These are phyloP conservation scores for Triangularia verruculosa DNA, from an alignment of 2,329 filamentous ascomycete species.

Conservation along the genomic window DNA sequence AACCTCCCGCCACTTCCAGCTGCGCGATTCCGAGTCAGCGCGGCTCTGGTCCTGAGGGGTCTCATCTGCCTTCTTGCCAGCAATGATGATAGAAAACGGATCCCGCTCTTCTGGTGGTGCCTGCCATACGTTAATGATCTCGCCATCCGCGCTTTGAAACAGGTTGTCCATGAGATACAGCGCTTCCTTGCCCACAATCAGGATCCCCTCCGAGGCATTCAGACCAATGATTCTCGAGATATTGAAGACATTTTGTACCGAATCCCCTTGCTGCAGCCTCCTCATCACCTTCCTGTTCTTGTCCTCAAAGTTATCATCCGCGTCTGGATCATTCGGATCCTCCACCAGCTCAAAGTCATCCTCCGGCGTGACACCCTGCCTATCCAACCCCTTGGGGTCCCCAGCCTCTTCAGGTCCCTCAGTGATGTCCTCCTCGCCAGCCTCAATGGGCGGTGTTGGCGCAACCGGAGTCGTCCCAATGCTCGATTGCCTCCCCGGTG, in stretches of 20 bases:
- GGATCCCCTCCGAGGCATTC: slow-evolving; percentile 87
- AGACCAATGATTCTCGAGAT: slow-evolving; percentile 91
- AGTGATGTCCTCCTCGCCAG: slow-evolving; percentile 27
- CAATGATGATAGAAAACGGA: slow-evolving; percentile 88
- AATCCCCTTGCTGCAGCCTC: slow-evolving; percentile 82
- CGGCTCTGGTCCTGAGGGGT: slow-evolving; percentile 51
- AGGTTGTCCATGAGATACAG: slow-evolving; percentile 96
- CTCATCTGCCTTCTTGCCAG: slow-evolving; percentile 23
- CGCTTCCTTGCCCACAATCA: slow-evolving; percentile 88
- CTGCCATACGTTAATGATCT: slow-evolving; percentile 96
- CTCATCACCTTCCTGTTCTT: slow-evolving; percentile 98
- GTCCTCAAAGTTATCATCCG: slow-evolving; percentile 79
- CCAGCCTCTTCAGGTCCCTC: slow-evolving; percentile 30
- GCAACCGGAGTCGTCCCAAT: slow-evolving; percentile 27
- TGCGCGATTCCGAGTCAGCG: slow-evolving; percentile 75
- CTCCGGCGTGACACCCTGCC: slow-evolving; percentile 49
- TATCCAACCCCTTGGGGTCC: slow-evolving; percentile 27
- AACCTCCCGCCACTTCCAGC: slow-evolving; percentile 92
- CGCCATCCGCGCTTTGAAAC: slow-evolving; percentile 90
- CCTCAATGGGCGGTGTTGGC: slow-evolving; percentile 16
- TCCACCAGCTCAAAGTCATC: slow-evolving; percentile 97
- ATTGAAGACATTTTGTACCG: slow-evolving; percentile 92
- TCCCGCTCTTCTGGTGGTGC: slow-evolving; percentile 90
- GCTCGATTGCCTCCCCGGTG: slow-evolving; percentile 19
- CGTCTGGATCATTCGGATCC: slow-evolving; percentile 81